Evolutionary conservation across 78 protist species (phyloP), one percentile per base, ranked within the genome.

Genomic region (Chrysochromulina parva): DNA sequence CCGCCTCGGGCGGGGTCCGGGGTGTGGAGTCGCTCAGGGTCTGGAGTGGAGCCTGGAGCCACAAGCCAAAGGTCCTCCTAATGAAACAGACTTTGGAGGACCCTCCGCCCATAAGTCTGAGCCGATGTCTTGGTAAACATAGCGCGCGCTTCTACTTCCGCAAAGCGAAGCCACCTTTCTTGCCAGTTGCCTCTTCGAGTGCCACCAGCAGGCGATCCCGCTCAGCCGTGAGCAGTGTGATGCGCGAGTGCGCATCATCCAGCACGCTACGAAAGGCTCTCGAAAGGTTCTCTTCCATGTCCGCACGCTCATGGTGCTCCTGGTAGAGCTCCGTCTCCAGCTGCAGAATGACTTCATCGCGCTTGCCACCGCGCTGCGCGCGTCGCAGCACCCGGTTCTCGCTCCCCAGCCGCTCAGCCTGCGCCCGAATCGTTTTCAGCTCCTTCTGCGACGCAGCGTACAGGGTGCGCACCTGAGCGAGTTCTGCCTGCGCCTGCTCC

Each of bases 311-410:
- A 20, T 74, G 57, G 13, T 48, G 26, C 58, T 48, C 48, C 28
- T 1, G 13, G 7, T 74, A 55, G 57, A 74, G 19, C 55, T 74
- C 82, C 1, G 22, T n/a, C 55, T 74, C 82, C 38, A 74, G 82
- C 82, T 38, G 57, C 82, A 19, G 26, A 55, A 74, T 74, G 57
- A 74, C 62, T 13, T 58, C 62, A 58, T 58, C 24, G 71, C 71
- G 28, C 71, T 65, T 65, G 28, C 62, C 62, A 14, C 24, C 62
- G 7, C 62, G 9, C 55, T 11, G 82, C 20, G 9, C 53, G 3
- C 82, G 53, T 3, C 82, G 82, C 58, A 74, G 55, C 22, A 74
- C 55, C 28, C 82, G 50, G 24, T 74, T 74, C 82, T 74, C 82
- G 4, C 20, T n/a, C 6, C 57, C 13, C 28, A 74, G 53, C 58